A percentile compares a stretch with the other conserved stretches of the same genome.
These are phyloP conservation scores for Zelopaecilomyces penicillatus DNA, from an alignment of 2,329 filamentous ascomycete genomes.

Conservation along the genomic window DNA sequence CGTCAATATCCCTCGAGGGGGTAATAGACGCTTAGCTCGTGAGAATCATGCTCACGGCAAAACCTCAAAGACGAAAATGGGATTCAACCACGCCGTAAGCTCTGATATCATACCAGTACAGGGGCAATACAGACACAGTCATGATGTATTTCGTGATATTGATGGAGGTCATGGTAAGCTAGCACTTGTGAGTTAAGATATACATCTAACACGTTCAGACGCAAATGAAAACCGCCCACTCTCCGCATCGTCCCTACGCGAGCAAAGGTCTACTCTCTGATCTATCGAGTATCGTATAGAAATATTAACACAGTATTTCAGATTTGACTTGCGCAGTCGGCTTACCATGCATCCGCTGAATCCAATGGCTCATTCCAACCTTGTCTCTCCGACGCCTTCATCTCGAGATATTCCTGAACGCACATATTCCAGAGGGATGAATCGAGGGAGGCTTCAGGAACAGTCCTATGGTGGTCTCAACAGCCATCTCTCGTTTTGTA, in stretches of 20 bases:
- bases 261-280: slow-evolving; percentile 15
- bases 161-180: slow-evolving; percentile 17
- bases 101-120: slow-evolving; percentile 12
- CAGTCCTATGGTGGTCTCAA: slow-evolving; percentile 9
- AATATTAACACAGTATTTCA: slow-evolving; percentile 3
- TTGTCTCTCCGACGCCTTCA: slow-evolving; percentile 27
- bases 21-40: slow-evolving; percentile 16
- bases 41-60: slow-evolving; percentile 13
- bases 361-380: slow-evolving; percentile 29
- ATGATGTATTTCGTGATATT: slow-evolving; percentile 25
- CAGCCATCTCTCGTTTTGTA: slow-evolving; percentile 8
- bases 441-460: slow-evolving; percentile 12
- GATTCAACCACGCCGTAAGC: slow-evolving; percentile 9
- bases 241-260: slow-evolving; percentile 12
- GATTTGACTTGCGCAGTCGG: slow-evolving; percentile 24
- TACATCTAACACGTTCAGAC: slow-evolving; percentile 16
- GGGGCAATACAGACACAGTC: slow-evolving; percentile 14
- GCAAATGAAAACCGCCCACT: slow-evolving; percentile 16
- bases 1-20: slow-evolving; percentile 23
- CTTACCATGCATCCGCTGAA: slow-evolving; percentile 28
- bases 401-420: slow-evolving; percentile 20
- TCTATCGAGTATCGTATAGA: not conserved
- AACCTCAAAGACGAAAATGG: slow-evolving; percentile 11
- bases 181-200: not conserved
- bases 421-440: slow-evolving; percentile 17